Evolutionary conservation across 225 moss, liverwort and hornwort genomes (phyloP), one percentile per base, ranked within the genome.

Genomic region (Physcomitrium patens): DNA sequence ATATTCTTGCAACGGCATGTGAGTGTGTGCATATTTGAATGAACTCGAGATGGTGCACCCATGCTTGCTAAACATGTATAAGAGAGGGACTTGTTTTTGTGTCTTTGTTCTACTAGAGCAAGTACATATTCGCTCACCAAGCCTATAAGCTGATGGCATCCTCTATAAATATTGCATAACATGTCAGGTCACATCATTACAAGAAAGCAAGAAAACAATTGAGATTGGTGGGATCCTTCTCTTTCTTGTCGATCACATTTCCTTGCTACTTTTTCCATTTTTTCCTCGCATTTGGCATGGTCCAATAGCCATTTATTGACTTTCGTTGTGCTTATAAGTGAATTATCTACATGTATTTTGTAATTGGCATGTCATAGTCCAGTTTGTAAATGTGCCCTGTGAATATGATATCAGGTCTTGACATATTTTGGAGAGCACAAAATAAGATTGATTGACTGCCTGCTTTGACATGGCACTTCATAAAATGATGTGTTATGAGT

Each of bases 31-130:
- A 56, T 91, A 95, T 56, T 79, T 99, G 45, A 87, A 95, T 61
- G 95, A 93, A 81, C 86, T 99, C 43, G 99, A 99, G 84, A 86
- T 99, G 90, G 93, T 93, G 6, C 89, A 99, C 44, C 99, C 95
- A 7, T 95, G 93, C 76, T 77, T 99, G 69, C 71, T 93, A 64
- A 86, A 86, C 17, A 75, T 80, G 58, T 93, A 90, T 22, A n/a
- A n/a, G n/a, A n/a, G 89, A 92, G 0, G 91, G 93, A 6, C 93
- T 89, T 73, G 89, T 99, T 31, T 91, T 89, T 73, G 89, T 99
- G 42, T 91, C 86, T 66, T 75, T 67, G 65, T 89, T 95, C 62
- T 95, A 93, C 65, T 83, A 83, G 78, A 89, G 84, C 65, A 95
- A 99, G 81, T 80, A 88, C 74, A 93, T 93, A 47, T 93, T 93